These are phyloP conservation scores for Verticillium albo-atrum DNA, from an alignment of 2,329 filamentous ascomycete genomes.

Conservation along the genomic window DNA sequence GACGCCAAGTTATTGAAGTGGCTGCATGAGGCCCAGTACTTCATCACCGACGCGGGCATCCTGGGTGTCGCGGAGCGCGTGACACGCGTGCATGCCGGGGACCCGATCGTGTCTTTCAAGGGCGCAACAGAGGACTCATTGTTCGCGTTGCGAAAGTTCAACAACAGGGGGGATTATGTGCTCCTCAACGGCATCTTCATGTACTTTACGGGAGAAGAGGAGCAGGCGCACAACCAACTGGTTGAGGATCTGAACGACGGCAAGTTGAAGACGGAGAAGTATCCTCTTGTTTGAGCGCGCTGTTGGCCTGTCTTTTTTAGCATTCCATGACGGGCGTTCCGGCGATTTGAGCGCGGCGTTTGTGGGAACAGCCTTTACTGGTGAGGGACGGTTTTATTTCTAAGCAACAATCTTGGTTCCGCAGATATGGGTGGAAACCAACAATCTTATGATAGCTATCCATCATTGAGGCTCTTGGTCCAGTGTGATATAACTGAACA, in stretches of 20 bases:
- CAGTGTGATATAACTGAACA: too few species aligned
- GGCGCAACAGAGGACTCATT: neutral
- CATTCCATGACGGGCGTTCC: neutral
- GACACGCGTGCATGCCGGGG: neutral
- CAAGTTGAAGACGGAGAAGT: neutral
- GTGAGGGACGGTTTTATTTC: neutral
- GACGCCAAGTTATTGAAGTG: neutral
- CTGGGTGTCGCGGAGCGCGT: neutral
- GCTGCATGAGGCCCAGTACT: neutral
- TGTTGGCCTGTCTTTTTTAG: neutral
- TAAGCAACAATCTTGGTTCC: neutral
- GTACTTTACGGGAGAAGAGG: neutral
- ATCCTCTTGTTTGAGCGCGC: neutral
- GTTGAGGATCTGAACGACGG: neutral
- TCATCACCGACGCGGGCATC: neutral
- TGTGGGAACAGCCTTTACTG: neutral
- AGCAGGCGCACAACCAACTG: neutral
- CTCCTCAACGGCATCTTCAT: neutral
- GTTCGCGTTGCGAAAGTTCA: neutral
- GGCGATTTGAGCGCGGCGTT: neutral
- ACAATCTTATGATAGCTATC: too few species aligned
- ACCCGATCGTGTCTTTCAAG: neutral
- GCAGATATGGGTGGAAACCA: too few species aligned
- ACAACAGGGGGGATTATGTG: neutral
- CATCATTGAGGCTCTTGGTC: too few species aligned